Evolutionary conservation across 2,329 filamentous ascomycete species (phyloP), one percentile per base, ranked within the genome.

Genomic region (Daldinia sp.): DNA sequence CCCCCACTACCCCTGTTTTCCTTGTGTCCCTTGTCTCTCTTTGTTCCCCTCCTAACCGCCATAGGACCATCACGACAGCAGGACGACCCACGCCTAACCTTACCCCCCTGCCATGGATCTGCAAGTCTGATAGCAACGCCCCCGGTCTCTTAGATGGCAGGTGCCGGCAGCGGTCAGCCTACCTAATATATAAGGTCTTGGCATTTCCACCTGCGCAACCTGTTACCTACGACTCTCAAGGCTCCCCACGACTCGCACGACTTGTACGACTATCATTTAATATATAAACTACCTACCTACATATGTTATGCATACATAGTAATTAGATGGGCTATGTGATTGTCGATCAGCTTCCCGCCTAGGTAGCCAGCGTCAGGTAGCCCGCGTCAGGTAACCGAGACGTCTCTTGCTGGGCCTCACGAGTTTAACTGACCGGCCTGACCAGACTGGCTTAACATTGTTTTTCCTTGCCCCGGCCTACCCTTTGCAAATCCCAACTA

Each of bases 81-180:
- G n/a, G n/a, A n/a, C n/a, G n/a, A n/a, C n/a, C n/a, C 39, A 45
- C 39, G 39, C 39, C 27, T 27, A 45, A 23, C 39, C 25, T n/a
- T 27, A 8, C 3, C 29, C 47, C 17, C 29, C 5, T 21, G 56
- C 51, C 41, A 52, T 51, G 47, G 47, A 50, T 34, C 47, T 50
- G 27, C 50, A 51, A 39, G 34, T 34, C 47, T 50, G 27, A 45
- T 49, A 39, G 19, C 13, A 48, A 60, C 52, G n/a, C n/a, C n/a
- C 62, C 58, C 30, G 15, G 62, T 55, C 27, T 47, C 27, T 27
- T 45, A 27, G 29, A 61, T 52, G 50, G 54, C 58, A 61, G 56
- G 49, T 64, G 62, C 62, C 62, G 62, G 32, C 54, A 45, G 43
- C 27, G 50, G 53, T 65, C 62, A 61, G 53, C 62, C 50, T 50